Percentiles rank a stretch among this genome's conserved stretches.
Evolutionary conservation across 352 stramenopile genomes (phyloP).

Genomic region (Detonula confervacea): DNA sequence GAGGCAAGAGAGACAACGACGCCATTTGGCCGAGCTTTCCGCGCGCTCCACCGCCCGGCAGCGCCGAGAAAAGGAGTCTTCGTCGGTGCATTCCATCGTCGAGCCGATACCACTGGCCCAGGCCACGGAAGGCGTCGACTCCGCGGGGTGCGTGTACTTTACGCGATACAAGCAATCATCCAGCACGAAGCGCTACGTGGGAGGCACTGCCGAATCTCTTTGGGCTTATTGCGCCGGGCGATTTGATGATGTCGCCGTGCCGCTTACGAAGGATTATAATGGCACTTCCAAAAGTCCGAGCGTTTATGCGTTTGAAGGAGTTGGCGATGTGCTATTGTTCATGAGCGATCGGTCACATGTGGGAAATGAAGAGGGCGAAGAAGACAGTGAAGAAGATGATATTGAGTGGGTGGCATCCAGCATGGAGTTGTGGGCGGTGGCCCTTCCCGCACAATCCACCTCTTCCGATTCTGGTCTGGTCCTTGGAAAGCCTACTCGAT

Average conservation of each 20-base stretch:
- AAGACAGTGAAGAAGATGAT: not conserved
- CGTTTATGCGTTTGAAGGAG: constrained; percentile 43
- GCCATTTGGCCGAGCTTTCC: constrained; percentile 29
- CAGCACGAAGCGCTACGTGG: constrained; percentile 72
- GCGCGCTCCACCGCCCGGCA: not conserved
- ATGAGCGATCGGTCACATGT: constrained; percentile 62
- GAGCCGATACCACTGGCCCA: constrained; percentile 69
- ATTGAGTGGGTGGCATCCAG: constrained; percentile 49
- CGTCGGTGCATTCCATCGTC: constrained; percentile 36
- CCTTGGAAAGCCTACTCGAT: constrained; percentile 28
- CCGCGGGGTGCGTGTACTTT: constrained; percentile 71
- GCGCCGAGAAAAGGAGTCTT: constrained; percentile 2
- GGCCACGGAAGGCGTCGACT: constrained; percentile 60
- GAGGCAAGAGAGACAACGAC: constrained; percentile 27
- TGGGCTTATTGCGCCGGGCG: constrained; percentile 67
- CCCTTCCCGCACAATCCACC: constrained; percentile 25
- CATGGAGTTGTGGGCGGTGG: constrained; percentile 75
- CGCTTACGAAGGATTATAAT: constrained; percentile 60
- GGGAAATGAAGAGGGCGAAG: not conserved
- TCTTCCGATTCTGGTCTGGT: not conserved
- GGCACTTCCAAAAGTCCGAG: constrained; percentile 68
- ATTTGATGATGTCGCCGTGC: constrained; percentile 29
- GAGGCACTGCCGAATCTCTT: constrained; percentile 73
- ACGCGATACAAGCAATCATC: constrained; percentile 65
- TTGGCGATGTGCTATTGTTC: constrained; percentile 64